phyloP scores from a whole-genome alignment of 2,329 filamentous ascomycete genomes.

The Pseudogymnoascus sp. region DNA sequence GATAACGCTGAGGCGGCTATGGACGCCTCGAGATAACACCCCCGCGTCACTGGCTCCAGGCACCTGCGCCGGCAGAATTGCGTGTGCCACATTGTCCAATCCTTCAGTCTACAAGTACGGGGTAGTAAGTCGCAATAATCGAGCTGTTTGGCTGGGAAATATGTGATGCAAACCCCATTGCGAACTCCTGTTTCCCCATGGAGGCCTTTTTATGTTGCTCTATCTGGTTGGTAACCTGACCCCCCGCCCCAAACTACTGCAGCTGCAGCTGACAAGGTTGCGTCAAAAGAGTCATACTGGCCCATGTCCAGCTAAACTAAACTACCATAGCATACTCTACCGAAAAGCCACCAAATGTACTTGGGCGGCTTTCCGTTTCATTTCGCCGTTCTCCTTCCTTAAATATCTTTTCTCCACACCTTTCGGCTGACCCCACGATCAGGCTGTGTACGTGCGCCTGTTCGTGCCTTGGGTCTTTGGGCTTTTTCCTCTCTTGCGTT shows the following conservation, averaged over 20 bases:
- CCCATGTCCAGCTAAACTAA: neutral
- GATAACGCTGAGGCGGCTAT: conserved; percentile 5
- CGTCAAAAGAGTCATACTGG: neutral
- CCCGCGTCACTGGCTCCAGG: neutral
- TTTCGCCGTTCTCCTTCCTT: conserved; percentile 1
- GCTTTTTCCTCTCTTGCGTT: neutral
- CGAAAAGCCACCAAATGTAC: neutral
- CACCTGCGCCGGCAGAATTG: neutral
- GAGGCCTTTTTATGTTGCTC: neutral
- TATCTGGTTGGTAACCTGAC: neutral
- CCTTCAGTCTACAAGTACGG: neutral
- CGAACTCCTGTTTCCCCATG: neutral
- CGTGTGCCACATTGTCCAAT: conserved; percentile 3
- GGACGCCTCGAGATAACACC: neutral
- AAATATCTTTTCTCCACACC: conserved; percentile 5
- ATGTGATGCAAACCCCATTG: neutral
- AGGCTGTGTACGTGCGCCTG: conserved; percentile 8
- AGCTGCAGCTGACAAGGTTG: conserved; percentile 9
- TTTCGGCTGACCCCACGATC: conserved; percentile 2
- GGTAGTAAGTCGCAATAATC: neutral
- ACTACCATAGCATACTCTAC: neutral
- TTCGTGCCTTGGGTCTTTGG: neutral
- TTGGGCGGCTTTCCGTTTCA: neutral
- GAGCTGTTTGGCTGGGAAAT: neutral
- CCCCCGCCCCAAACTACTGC: neutral